A percentile compares a stretch with the other conserved stretches of the same genome.
phyloP scores from a whole-genome alignment of 2,329 filamentous ascomycete species.

The Zymoseptoria tritici region DNA sequence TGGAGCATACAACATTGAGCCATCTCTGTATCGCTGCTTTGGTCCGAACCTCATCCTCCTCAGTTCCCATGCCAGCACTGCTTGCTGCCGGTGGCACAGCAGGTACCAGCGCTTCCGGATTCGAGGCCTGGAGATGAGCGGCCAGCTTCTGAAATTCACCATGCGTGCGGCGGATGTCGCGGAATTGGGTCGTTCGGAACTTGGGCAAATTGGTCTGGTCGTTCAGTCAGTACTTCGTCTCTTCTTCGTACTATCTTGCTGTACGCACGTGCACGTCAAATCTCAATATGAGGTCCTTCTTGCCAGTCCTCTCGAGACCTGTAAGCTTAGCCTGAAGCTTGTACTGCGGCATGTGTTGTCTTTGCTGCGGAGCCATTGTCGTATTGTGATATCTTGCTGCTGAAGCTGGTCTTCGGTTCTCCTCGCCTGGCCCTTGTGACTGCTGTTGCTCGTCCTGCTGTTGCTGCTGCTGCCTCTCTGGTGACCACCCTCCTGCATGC shows the following conservation, averaged over 20 bases:
- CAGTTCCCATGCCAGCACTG: constrained; percentile 87
- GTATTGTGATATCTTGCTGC: constrained; percentile 25
- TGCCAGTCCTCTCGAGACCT: constrained; percentile 81
- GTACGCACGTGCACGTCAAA: constrained; percentile 89
- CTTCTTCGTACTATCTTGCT: not conserved
- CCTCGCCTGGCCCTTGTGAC: constrained; percentile 15
- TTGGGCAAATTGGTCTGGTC: constrained; percentile 94
- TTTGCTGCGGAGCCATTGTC: constrained; percentile 29
- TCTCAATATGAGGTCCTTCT: constrained; percentile 88
- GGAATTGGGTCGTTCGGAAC: constrained; percentile 95
- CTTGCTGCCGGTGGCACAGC: constrained; percentile 92
- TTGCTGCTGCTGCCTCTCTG: constrained; percentile 31
- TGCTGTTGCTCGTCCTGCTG: constrained; percentile 29
- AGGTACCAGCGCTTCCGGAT: constrained; percentile 89
- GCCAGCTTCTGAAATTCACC: constrained; percentile 95
- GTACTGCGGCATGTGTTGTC: constrained; percentile 31
- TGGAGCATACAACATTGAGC: constrained; percentile 88
- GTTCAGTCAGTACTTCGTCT: constrained; percentile 12
- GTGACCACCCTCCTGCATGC: constrained; percentile 17
- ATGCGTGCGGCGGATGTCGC: constrained; percentile 90
- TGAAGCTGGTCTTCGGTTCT: constrained; percentile 24
- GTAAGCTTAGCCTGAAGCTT: constrained; percentile 94
- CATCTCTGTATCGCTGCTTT: constrained; percentile 88
- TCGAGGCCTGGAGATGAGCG: constrained; percentile 93
- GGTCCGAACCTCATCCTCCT: constrained; percentile 85